Evolutionary conservation across 495 filamentous ascomycete genomes (phyloP).

Genomic region (Talaromyces ruber): DNA sequence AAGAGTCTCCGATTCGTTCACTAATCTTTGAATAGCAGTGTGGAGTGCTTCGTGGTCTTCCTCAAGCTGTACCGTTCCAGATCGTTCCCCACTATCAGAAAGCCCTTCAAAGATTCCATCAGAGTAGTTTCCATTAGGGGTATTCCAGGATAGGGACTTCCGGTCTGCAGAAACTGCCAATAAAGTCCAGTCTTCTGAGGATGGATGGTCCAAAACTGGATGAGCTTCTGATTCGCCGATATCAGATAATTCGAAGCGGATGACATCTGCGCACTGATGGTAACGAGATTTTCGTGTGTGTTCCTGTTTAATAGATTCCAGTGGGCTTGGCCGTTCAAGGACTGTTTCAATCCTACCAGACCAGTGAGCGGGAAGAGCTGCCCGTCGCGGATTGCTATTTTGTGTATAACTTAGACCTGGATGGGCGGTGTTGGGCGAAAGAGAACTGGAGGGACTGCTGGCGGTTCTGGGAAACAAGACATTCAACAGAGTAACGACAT

Average conservation of each 20-base stretch:
- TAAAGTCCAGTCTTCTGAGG: slow-evolving; percentile 42
- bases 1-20: slow-evolving; percentile 44
- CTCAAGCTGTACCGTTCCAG: slow-evolving; percentile 59
- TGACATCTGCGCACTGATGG: slow-evolving; percentile 28
- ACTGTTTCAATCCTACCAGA: slow-evolving; percentile 7
- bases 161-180: slow-evolving; percentile 70
- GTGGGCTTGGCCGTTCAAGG: not conserved
- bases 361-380: slow-evolving; percentile 4
- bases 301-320: not conserved
- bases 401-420: slow-evolving; percentile 1
- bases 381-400: not conserved
- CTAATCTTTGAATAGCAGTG: slow-evolving; percentile 70
- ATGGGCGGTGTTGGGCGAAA: not conserved
- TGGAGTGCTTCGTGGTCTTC: slow-evolving; percentile 79
- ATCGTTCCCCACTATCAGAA: slow-evolving; percentile 18
- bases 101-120: slow-evolving; percentile 42
- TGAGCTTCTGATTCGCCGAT: slow-evolving; percentile 26
- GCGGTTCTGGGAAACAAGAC: slow-evolving; percentile 27
- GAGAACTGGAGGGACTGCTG: not conserved
- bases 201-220: slow-evolving; percentile 27
- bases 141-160: slow-evolving; percentile 47
- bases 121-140: slow-evolving; percentile 1
- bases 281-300: slow-evolving; percentile 2
- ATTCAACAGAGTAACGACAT: slow-evolving; percentile 31
- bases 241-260: slow-evolving; percentile 36